Percentiles rank a stretch among this genome's conserved stretches.
Evolutionary conservation across 495 filamentous ascomycete genomes (phyloP).

Genomic region (Xylaria intraflava): DNA sequence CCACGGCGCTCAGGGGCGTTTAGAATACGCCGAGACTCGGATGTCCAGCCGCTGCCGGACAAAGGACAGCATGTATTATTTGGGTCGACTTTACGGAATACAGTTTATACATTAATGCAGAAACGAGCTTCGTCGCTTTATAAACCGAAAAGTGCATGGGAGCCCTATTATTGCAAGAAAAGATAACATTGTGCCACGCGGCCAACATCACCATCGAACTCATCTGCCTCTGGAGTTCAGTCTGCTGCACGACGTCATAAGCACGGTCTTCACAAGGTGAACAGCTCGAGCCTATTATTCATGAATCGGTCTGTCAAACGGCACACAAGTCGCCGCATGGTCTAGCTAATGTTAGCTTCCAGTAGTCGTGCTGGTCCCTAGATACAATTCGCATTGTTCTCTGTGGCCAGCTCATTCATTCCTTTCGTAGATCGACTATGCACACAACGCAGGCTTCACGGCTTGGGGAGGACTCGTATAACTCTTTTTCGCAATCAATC

Average conservation of each 20-base stretch:
- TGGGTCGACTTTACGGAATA: too few species aligned
- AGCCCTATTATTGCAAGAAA: not conserved
- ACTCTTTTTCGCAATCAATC: slow-evolving; percentile 14
- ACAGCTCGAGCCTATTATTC: not conserved
- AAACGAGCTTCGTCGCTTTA: too few species aligned
- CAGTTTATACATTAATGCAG: too few species aligned
- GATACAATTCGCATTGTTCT: not conserved
- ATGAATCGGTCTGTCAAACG: not conserved
- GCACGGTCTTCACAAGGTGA: not conserved
- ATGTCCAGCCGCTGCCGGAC: too few species aligned
- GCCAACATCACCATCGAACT: too few species aligned
- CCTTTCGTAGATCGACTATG: not conserved
- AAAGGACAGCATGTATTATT: too few species aligned
- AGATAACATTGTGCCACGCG: not conserved
- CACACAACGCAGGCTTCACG: slow-evolving; percentile 7
- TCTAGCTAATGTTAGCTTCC: not conserved
- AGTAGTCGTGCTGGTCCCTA: not conserved
- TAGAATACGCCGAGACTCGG: too few species aligned
- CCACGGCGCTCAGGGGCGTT: too few species aligned
- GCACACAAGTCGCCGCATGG: not conserved
- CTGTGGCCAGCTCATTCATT: slow-evolving; percentile 7
- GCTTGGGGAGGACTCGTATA: slow-evolving; percentile 4
- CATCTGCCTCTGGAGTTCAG: not conserved
- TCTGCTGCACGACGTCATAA: not conserved
- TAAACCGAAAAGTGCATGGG: too few species aligned